A percentile compares a stretch with the other conserved stretches of the same genome.
These are phyloP conservation scores for Candida nitratophila DNA, from an alignment of 805 yeast species.

Conservation along the genomic window DNA sequence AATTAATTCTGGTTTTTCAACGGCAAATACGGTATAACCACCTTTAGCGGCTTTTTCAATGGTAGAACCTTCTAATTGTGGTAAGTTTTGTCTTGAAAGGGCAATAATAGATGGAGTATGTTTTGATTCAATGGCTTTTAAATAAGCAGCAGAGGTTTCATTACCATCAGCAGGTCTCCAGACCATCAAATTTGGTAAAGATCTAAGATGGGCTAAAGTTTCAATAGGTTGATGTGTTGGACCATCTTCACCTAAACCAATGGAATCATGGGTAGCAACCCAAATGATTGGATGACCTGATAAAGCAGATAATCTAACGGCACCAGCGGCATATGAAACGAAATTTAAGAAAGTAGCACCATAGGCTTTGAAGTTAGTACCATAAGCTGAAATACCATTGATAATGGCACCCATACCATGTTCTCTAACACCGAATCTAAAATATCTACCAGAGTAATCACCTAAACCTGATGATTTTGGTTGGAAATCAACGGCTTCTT, in stretches of 20 bases:
- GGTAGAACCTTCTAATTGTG: slow-evolving; percentile 90
- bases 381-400: slow-evolving; percentile 93
- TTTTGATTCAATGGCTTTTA: slow-evolving; percentile 51
- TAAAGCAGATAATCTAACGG: slow-evolving; percentile 76
- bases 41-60: slow-evolving; percentile 91
- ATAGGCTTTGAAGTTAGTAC: slow-evolving; percentile 79
- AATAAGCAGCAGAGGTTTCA: slow-evolving; percentile 80
- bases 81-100: slow-evolving; percentile 78
- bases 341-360: slow-evolving; percentile 99
- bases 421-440: slow-evolving; percentile 98
- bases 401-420: slow-evolving; percentile 98
- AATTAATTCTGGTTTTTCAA: slow-evolving; percentile 57
- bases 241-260: slow-evolving; percentile 90
- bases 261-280: slow-evolving; percentile 88
- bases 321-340: slow-evolving; percentile 77
- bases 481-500: slow-evolving; percentile 86
- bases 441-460: slow-evolving; percentile 84
- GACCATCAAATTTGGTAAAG: slow-evolving; percentile 72
- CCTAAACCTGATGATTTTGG: slow-evolving; percentile 76
- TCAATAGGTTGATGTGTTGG: slow-evolving; percentile 93
- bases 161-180: slow-evolving; percentile 96
- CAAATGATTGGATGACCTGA: slow-evolving; percentile 79
- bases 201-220: slow-evolving; percentile 81
- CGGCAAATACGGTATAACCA: slow-evolving; percentile 73
- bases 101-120: slow-evolving; percentile 71